Base-by-base conservation (phyloP, 352 stramenopile genomes). In the Globisporangium polare region DNA sequence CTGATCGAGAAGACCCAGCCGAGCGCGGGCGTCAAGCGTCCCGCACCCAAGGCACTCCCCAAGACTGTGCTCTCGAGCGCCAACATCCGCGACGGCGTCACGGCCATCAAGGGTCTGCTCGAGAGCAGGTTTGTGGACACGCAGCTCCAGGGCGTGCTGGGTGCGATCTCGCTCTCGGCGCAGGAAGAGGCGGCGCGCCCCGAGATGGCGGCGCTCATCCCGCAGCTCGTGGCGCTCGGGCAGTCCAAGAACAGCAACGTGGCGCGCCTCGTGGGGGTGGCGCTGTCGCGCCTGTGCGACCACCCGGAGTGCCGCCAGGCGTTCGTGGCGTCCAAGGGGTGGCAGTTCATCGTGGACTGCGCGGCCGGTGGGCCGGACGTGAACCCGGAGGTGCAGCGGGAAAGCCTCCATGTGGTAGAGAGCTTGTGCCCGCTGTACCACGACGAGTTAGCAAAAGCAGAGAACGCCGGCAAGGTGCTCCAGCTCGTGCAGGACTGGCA, bases 371-470 rank as follows among this genome's bases (percentile, higher is more conserved):
- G 80, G 10, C 67, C 73, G 7, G 63, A 73, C 54, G 74, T 95
- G 22, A 77, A 80, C 26, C 72, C 82, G 8, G 86, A 95, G 45
- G 76, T 92, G 63, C 86, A 95, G 62, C 82, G 86, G 53, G 83
- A 90, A 60, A 93, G 86, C 74, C 80, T 95, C 62, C 83, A 88
- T 73, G 83, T 95, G 64, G 81, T 95, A 77, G 83, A 92, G 74
- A 89, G 74, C 60, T 77, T 95, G 53, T 93, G 86, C 45, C 77
- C 83, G 65, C 62, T 92, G 66, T 95, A 93, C 64, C 79, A 88
- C 45, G 79, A 92, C 50, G 83, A 95, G 58, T 69, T 93, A 49
- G 77, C 83, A 61, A 88, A 90, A 62, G 78, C 85, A 10, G 66
- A 73, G 18, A 84, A 67, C 42, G 81, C 85, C 20, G 61, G 56